Percentiles rank a stretch among this genome's conserved stretches.
These are phyloP conservation scores for Brassica hybrid DNA, from an alignment of 441 rosid genomes.

Conservation along the genomic window DNA sequence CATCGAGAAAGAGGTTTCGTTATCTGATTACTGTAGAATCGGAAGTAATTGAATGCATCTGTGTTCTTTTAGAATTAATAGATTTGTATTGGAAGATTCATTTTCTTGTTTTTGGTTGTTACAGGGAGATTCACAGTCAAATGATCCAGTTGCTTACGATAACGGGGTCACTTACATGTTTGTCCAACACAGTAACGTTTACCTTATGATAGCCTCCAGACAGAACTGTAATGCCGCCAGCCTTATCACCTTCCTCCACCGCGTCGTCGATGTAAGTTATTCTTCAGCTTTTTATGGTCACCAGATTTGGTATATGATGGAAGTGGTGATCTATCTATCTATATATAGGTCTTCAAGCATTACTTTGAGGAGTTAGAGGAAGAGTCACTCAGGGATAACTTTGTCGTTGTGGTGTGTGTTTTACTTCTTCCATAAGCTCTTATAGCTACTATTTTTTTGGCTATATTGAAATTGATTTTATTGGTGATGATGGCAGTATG, in stretches of 20 bases:
- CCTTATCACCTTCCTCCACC: constrained; percentile 58
- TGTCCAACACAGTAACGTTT: constrained; percentile 61
- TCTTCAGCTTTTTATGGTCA: not conserved
- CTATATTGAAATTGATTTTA: not conserved
- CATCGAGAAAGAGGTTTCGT: constrained; percentile 1
- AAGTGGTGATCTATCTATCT: not conserved
- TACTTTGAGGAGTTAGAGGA: constrained; percentile 69
- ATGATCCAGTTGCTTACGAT: constrained; percentile 66
- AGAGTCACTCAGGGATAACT: constrained; percentile 68
- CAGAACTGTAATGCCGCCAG: constrained; percentile 75
- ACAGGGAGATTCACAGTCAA: constrained; percentile 63
- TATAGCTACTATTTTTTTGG: not conserved
- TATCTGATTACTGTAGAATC: not conserved
- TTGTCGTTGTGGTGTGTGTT: constrained; percentile 71
- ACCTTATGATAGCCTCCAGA: constrained; percentile 61
- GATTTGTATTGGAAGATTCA: not conserved
- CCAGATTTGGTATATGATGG: not conserved
- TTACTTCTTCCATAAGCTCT: not conserved
- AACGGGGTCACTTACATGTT: constrained; percentile 67
- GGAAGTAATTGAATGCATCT: not conserved
- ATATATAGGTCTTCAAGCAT: constrained; percentile 57
- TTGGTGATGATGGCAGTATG: constrained; percentile 54
- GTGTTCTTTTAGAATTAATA: not conserved
- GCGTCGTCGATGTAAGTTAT: constrained; percentile 57
- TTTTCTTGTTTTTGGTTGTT: not conserved